Evolutionary conservation across 495 filamentous ascomycete species (phyloP).

Genomic region (Aspergillus egyptiacus): DNA sequence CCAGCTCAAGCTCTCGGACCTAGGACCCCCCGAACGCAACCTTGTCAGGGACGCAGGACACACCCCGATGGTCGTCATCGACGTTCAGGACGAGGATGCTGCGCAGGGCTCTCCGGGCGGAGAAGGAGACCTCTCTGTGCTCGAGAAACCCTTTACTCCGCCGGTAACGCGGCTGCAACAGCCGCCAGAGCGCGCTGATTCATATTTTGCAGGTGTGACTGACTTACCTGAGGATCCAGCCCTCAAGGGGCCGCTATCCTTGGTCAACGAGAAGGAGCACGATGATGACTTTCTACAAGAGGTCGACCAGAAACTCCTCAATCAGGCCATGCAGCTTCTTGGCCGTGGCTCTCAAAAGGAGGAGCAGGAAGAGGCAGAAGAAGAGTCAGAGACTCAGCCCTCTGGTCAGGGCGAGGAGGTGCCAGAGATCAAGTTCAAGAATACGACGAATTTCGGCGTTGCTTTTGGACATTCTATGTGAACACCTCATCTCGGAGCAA

Average conservation of each 20-base stretch:
- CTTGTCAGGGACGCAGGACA: conserved; percentile 42
- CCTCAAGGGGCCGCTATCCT: conserved; percentile 40
- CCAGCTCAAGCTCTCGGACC: conserved; percentile 39
- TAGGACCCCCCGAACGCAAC: conserved; percentile 33
- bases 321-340: conserved; percentile 32
- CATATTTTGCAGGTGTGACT: conserved; percentile 33
- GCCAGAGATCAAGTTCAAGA: conserved; percentile 52
- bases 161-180: conserved; percentile 23
- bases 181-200: conserved; percentile 35
- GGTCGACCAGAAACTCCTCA: conserved; percentile 40
- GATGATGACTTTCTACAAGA: conserved; percentile 38
- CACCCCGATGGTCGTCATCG: conserved; percentile 44
- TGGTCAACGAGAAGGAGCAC: conserved; percentile 38
- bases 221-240: conserved; percentile 40
- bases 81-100: conserved; percentile 28
- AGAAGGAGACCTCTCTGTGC: conserved; percentile 17
- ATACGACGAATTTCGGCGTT: conserved; percentile 57
- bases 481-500: conserved; percentile 12
- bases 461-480: conserved; percentile 35
- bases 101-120: conserved; percentile 26
- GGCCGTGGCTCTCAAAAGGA: conserved; percentile 13
- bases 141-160: conserved; percentile 30
- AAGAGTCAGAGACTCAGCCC: conserved; percentile 21
- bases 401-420: conserved; percentile 37
- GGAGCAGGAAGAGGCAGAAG: conserved; percentile 24